Evolutionary conservation across 148 eudicot species (phyloP), one percentile per base, ranked within the genome.

Genomic region (Hydrangea macrophylla): DNA sequence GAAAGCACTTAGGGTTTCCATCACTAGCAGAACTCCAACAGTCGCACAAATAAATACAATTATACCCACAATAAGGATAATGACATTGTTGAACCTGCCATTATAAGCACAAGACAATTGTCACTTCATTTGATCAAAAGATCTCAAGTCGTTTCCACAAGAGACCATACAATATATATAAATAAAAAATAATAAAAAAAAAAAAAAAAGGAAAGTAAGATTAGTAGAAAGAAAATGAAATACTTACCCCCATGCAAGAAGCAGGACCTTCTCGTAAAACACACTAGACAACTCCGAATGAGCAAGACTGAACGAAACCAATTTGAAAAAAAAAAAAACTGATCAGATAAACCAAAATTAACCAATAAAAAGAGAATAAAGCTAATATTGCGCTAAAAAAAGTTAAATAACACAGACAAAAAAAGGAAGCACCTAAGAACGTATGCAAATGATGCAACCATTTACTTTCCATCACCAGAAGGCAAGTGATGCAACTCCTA

Each of bases 271-370:
- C 48, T 81, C 84, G 25, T 74, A 81, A 40, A 81, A 81, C n/a
- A 81, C 84, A 40, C 79, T 81, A 6, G 84, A 81, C 57, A 81
- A 69, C 74, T 81, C 84, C 18, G 84, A 81, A 68, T 81, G 84
- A 13, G 84, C 84, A 54, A 81, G 79, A 58, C 84, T 81, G 76
- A 51, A 65, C 4, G 30, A 50, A 59, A 62, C 24, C 27, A 65
- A n/a, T n/a, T n/a, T n/a, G n/a, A n/a, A n/a, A n/a, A n/a, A 18
- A n/a, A 13, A 12, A 28, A 55, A 31, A 55, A 55, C 59, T 22
- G n/a, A 48, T 8, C 4, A 18, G n/a, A 48, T n/a, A 15, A 48
- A 7, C 53, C 17, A 48, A 11, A 20, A 48, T 17, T 48, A 11
- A 48, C 23, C 17, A 15, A 17, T 18, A 48, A 18, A 3, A 55